Base-by-base conservation (phyloP, 108 stramenopile species). In the Pseudonitzschia multiseries region DNA sequence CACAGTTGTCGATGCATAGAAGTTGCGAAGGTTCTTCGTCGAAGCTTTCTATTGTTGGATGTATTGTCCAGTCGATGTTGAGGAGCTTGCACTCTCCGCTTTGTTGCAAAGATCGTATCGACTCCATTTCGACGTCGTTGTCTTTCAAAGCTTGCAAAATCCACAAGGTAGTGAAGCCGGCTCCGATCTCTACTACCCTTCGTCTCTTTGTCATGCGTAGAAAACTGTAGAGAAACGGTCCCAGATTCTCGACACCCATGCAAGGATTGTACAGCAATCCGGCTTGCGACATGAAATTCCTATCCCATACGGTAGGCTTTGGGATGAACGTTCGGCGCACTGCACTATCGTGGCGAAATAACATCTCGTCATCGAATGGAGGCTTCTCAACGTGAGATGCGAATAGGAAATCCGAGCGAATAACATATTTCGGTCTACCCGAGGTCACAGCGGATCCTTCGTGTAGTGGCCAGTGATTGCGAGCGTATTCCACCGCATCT, bases 211-310 rank as follows among this genome's bases (percentile, higher is more conserved):
- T 83, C 61, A 95, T 91, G 42, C 94, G 74, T 1, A 90, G 32
- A 21, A 89, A 84, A 8, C 79, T 79, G 67, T 95, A 91, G 12
- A 95, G 69, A 36, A 91, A 72, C 10, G 87, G 84, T 0, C 90
- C 94, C 15, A 81, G 41, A 71, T 93, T 91, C 68, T 95, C 94
- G 10, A 91, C 94, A 51, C 94, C 93, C 91, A 92, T 94, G 77
- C 89, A 86, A 8, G 90, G 90, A 77, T 87, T 87, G 70, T 92
- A 94, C 48, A 92, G 59, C 13, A 76, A 69, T 24, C 56, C 40
- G 1, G 81, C 76, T 65, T 90, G 89, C 65, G 77, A 76, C 32
- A 90, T 68, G 68, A 91, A 94, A 13, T 68, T 69, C 3, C 57
- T 51, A 44, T 88, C 73, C 59, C 81, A 79, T 57, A 81, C 73